phyloP scores from a whole-genome alignment of 768 basidiomycete genomes.

The Agrocybe praecox region DNA sequence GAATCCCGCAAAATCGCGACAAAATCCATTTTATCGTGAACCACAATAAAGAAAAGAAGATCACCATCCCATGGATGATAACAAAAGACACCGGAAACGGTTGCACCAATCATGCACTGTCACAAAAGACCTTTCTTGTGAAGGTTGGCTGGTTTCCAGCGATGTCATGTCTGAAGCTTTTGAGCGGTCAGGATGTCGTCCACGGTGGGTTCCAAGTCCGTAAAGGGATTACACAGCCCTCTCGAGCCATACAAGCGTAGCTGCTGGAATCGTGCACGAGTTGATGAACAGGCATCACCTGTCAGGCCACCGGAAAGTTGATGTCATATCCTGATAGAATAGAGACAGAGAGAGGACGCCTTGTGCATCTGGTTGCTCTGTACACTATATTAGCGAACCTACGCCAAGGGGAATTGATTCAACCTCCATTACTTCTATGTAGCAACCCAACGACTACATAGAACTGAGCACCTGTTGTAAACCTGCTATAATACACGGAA shows the following conservation, averaged over 20 bases:
- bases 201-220: constrained; percentile 8
- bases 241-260: constrained; percentile 1
- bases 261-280: constrained; percentile 16
- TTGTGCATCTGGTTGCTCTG: constrained; percentile 10
- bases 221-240: constrained; percentile 13
- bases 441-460: background rate
- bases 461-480: constrained; percentile 6
- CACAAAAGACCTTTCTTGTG: constrained; percentile 18
- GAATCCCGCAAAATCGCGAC: constrained; percentile 8
- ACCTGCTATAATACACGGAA: constrained; percentile 2
- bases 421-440: constrained; percentile 1
- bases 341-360: background rate
- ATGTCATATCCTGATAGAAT: constrained; percentile 11
- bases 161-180: constrained; percentile 21
- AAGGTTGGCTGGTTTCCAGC: constrained; percentile 20
- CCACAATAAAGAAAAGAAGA: constrained; percentile 19
- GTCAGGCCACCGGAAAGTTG: constrained; percentile 14
- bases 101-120: constrained; percentile 16
- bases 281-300: constrained; percentile 13
- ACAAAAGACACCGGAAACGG: constrained; percentile 20
- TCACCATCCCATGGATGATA: constrained; percentile 12
- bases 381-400: constrained; percentile 5
- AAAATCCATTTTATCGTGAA: constrained; percentile 4
- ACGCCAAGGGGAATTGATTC: constrained; percentile 10
- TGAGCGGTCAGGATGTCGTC: constrained; percentile 11